phyloP scores from a whole-genome alignment of 495 filamentous ascomycete species.

The Halenospora varia region DNA sequence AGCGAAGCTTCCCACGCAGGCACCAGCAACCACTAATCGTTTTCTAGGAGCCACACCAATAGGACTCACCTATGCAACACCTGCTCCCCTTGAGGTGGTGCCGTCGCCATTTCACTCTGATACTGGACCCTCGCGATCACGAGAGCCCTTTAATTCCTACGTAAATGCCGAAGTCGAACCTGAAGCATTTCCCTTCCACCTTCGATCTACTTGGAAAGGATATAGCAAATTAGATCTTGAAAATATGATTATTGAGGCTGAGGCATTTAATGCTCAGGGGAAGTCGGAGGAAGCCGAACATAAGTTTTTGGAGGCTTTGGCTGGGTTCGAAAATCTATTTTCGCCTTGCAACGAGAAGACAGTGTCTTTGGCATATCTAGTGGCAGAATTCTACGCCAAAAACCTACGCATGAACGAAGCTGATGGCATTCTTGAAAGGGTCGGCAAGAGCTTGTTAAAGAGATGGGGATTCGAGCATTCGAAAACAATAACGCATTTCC shows the following conservation, averaged over 20 bases:
- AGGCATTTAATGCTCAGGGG: not conserved
- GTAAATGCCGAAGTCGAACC: no score
- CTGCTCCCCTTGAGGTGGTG: no score
- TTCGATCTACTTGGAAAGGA: not conserved
- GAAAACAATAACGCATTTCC: not conserved
- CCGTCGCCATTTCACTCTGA: no score
- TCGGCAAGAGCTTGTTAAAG: not conserved
- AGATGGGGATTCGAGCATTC: not conserved
- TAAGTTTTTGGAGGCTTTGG: not conserved
- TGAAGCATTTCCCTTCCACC: no score
- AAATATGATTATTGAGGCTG: not conserved
- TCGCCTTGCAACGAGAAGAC: not conserved
- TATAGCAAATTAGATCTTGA: not conserved
- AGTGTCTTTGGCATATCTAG: not conserved
- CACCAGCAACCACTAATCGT: no score
- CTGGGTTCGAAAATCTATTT: not conserved
- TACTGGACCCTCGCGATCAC: no score
- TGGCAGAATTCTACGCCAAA: not conserved
- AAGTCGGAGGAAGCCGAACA: not conserved
- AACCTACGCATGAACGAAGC: constrained; percentile 1
- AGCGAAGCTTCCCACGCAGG: no score
- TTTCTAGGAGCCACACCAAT: no score
- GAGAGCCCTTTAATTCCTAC: no score
- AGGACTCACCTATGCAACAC: no score
- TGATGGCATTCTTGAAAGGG: not conserved